phyloP scores from a whole-genome alignment of 176 grass and related monocot species.

The Saccharum spontaneum region DNA sequence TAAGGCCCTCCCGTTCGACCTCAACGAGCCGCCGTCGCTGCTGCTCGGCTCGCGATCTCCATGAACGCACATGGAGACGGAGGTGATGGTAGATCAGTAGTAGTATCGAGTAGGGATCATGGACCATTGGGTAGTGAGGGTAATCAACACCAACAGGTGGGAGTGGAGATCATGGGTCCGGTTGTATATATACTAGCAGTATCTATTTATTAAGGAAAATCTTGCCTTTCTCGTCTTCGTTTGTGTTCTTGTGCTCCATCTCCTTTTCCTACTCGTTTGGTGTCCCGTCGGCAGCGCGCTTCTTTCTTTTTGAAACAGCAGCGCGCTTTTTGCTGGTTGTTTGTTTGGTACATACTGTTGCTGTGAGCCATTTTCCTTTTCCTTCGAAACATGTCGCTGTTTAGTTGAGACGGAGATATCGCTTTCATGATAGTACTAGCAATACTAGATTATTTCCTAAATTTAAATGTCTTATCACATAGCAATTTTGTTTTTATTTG shows the following conservation, averaged over 20 bases:
- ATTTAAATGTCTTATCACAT: too few relatives aligned
- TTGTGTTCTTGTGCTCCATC: neutral
- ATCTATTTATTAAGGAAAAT: conserved; percentile 37
- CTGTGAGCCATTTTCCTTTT: neutral
- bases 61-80: neutral
- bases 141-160: neutral
- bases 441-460: too few relatives aligned
- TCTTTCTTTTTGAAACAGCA: neutral
- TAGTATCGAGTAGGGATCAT: neutral
- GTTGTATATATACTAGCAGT: conserved; percentile 27
- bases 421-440: too few relatives aligned
- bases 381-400: neutral
- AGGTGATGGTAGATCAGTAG: neutral
- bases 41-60: conserved; percentile 35
- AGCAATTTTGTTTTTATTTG: too few relatives aligned
- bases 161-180: neutral
- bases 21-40: conserved; percentile 82
- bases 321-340: neutral
- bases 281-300: neutral
- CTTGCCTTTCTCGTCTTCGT: neutral
- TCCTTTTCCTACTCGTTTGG: neutral
- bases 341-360: neutral
- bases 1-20: conserved; percentile 67
- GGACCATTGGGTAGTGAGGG: neutral
- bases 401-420: too few relatives aligned